Evolutionary conservation across 139 green algal genomes (phyloP).

Genomic region (Limnomonas spitsbergensis): DNA sequence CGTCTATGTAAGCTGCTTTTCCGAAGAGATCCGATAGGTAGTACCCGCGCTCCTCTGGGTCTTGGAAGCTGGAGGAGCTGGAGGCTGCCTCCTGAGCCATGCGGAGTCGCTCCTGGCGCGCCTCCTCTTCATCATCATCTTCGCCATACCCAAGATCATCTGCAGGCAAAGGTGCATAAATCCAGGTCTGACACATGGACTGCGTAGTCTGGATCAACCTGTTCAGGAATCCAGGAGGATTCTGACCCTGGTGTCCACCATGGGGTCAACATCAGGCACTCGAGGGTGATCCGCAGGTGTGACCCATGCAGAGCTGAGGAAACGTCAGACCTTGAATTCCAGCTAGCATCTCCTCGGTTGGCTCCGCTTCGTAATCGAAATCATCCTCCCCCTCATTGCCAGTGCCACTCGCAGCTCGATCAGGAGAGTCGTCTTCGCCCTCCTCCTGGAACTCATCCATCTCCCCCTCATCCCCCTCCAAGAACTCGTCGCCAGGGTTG

Average conservation of each 20-base stretch:
- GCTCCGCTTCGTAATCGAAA: background rate
- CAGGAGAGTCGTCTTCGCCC: background rate
- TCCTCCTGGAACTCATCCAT: background rate
- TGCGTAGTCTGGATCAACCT: too few species aligned
- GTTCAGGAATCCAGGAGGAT: too few species aligned
- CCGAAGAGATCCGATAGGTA: constrained; percentile 54
- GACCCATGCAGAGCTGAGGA: too few species aligned
- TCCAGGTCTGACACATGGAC: too few species aligned
- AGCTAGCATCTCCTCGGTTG: background rate
- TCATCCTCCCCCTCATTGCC: background rate
- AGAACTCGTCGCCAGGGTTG: too few species aligned
- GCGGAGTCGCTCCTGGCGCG: constrained; percentile 2
- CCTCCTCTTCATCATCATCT: constrained; percentile 4
- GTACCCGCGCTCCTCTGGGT: constrained; percentile 25
- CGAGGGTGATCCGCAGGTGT: too few species aligned
- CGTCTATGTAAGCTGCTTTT: constrained; percentile 43
- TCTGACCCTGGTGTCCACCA: too few species aligned
- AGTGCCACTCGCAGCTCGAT: background rate
- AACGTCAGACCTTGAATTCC: background rate
- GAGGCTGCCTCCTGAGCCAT: constrained; percentile 12
- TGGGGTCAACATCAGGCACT: too few species aligned
- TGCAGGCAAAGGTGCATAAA: too few species aligned
- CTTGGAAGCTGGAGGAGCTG: background rate
- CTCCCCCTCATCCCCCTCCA: background rate
- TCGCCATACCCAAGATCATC: background rate